A percentile compares a stretch with the other conserved stretches of the same genome.
These are phyloP conservation scores for Acanthamoeba lugdunensis DNA, from an alignment of 208 protist genomes.

Conservation along the genomic window DNA sequence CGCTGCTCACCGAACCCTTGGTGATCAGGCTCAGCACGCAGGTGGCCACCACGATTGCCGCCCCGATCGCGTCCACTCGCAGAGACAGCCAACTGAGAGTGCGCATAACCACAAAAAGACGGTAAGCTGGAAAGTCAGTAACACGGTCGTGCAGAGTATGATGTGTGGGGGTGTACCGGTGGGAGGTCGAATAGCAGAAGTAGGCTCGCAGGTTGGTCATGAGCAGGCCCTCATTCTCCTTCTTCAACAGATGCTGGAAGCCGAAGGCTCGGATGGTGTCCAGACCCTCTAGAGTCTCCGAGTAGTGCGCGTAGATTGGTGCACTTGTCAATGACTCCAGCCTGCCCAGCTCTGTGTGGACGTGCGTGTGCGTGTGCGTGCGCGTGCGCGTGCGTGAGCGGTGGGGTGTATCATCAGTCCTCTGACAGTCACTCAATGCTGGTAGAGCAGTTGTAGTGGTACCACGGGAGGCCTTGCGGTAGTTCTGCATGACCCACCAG, in stretches of 20 bases:
- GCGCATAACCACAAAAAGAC: neutral
- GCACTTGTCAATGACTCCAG: conserved; percentile 1
- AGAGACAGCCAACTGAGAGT: neutral
- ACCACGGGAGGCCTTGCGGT: conserved; percentile 11
- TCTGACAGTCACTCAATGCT: neutral
- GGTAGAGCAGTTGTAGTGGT: conserved; percentile 27
- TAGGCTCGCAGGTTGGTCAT: neutral
- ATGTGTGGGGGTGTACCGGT: neutral
- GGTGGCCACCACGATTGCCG: neutral
- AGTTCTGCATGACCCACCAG: conserved; percentile 71
- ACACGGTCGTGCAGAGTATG: too few relatives aligned
- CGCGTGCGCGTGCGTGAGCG: neutral
- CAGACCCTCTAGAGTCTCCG: conserved; percentile 13
- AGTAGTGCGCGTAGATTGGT: conserved; percentile 9
- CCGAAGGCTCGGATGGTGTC: conserved; percentile 14
- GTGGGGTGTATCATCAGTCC: neutral
- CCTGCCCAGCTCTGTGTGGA: neutral
- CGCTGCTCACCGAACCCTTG: neutral
- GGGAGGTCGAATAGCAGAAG: neutral
- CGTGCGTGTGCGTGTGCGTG: neutral
- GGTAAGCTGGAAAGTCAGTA: too few relatives aligned
- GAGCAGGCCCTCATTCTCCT: conserved; percentile 1
- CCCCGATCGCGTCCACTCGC: neutral
- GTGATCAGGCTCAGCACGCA: neutral
- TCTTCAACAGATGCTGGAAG: neutral